Evolutionary conservation across 164 flowering plant genomes (phyloP), one percentile per base, ranked within the genome.

Genomic region (Euptelea pleiosperma): DNA sequence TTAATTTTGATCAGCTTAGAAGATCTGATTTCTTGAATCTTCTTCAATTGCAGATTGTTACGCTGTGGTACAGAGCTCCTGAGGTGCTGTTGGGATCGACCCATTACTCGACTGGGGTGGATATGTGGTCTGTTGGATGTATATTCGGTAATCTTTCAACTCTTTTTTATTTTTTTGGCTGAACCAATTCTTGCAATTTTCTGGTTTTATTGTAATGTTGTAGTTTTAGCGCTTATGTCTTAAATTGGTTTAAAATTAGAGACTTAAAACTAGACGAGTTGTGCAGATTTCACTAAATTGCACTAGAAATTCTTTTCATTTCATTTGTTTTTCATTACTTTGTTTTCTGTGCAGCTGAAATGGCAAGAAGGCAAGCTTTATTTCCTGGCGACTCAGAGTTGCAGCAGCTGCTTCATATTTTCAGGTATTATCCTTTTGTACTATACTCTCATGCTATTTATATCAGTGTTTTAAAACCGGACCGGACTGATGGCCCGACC

Each of bases 81-180:
- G 99, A 94, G 74, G 99, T 94, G 0, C 56, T 90, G 43, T 69
- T 93, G 30, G 99, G 99, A 16, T 71, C 88, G 2, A 81, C 92
- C 9, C 92, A 88, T 54, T 93, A 93, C 73, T 86, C 99, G 7
- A 82, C 85, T 14, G 99, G 77, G 2, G 99, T 93, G 30, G 97
- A 93, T 71, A 90, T 93, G 85, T 93, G 99, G 99, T 93, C 99
- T 47, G 97, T 93, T 14, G 99, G 99, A 12, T 93, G 99, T 52
- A 93, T 93, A 52, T 93, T 90, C 30, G 97, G 97, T 89, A 72
- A 40, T 18, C n/a, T 22, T 18, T n/a, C 15, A 18, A 18, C 11
- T 19, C 30, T 19, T 33, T 33, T 26, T 29, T 10, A n/a, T n/a
- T 42, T 51, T 16, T 36, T 22, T 22, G 26, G 53, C 18, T 18